Evolutionary conservation across 1,139 yeast species (phyloP).

Genomic region (Blastobotrys apis): DNA sequence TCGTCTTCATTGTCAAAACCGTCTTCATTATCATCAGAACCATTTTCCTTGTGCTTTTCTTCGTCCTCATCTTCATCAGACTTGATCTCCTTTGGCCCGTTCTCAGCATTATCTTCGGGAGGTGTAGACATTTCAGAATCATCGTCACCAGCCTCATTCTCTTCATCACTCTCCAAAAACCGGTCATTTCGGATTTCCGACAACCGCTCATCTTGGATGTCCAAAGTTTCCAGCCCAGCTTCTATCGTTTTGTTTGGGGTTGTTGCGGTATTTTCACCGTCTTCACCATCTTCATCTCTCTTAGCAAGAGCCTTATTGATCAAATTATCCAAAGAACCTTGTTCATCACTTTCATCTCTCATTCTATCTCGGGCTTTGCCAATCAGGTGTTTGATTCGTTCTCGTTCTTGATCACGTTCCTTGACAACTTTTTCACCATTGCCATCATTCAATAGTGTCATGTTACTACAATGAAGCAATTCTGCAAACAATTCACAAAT

Average conservation of each 20-base stretch:
- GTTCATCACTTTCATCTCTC: slow-evolving; percentile 4
- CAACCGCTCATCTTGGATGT: slow-evolving; percentile 15
- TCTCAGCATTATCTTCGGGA: slow-evolving; percentile 1
- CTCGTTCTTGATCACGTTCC: slow-evolving; percentile 70
- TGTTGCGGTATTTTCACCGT: slow-evolving; percentile 5
- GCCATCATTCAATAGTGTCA: slow-evolving; percentile 86
- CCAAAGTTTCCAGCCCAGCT: slow-evolving; percentile 18
- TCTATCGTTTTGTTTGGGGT: slow-evolving; percentile 16
- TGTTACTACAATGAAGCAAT: slow-evolving; percentile 89
- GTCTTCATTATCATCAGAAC: neutral
- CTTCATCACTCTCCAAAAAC: slow-evolving; percentile 14
- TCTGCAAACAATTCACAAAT: slow-evolving; percentile 95
- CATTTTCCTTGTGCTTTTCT: neutral
- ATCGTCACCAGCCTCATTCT: slow-evolving; percentile 2
- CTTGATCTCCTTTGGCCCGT: slow-evolving; percentile 20
- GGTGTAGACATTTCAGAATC: slow-evolving; percentile 3
- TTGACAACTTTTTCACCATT: slow-evolving; percentile 74
- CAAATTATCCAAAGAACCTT: too few species aligned
- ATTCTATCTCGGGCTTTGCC: slow-evolving; percentile 23
- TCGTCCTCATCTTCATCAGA: slow-evolving; percentile 22
- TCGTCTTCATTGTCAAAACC: slow-evolving; percentile 9
- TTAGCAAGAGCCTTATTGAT: neutral
- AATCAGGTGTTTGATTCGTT: slow-evolving; percentile 38
- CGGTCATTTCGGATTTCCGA: slow-evolving; percentile 15
- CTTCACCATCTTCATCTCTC: too few species aligned